Percentiles rank a stretch among this genome's conserved stretches.
These are phyloP conservation scores for Pichiaceae sp. DNA, from an alignment of 1,139 yeast genomes.

Conservation along the genomic window DNA sequence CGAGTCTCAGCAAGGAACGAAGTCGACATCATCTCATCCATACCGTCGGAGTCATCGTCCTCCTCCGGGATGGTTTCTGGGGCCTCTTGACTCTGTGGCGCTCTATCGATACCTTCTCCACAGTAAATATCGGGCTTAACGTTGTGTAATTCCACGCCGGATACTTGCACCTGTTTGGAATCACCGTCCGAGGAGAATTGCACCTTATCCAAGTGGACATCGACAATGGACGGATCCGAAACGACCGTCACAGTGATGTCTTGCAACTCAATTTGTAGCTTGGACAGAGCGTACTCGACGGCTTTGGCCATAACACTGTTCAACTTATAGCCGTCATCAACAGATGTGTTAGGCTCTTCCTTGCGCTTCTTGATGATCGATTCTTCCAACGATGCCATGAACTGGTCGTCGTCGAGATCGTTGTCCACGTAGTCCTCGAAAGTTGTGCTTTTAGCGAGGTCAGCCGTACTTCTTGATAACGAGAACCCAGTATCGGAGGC, in stretches of 20 bases:
- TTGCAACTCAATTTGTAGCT: slow-evolving; percentile 41
- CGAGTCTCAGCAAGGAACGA: slow-evolving; percentile 24
- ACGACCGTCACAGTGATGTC: slow-evolving; percentile 40
- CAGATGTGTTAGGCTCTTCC: neutral
- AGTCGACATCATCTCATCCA: slow-evolving; percentile 28
- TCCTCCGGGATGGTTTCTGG: slow-evolving; percentile 7
- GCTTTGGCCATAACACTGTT: slow-evolving; percentile 55
- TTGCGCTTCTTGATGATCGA: slow-evolving; percentile 14
- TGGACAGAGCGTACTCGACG: slow-evolving; percentile 62
- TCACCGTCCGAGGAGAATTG: slow-evolving; percentile 40
- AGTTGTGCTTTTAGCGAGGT: slow-evolving; percentile 55
- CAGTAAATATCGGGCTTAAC: slow-evolving; percentile 30
- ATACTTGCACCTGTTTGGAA: slow-evolving; percentile 31
- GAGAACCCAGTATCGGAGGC: slow-evolving; percentile 25
- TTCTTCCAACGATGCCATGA: slow-evolving; percentile 16
- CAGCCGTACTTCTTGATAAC: slow-evolving; percentile 58
- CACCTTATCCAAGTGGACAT: slow-evolving; percentile 34
- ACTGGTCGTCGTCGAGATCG: slow-evolving; percentile 12
- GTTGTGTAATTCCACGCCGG: slow-evolving; percentile 31
- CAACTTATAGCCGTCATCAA: slow-evolving; percentile 13
- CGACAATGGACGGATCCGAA: slow-evolving; percentile 40
- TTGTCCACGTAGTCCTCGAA: slow-evolving; percentile 24
- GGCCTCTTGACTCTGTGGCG: neutral
- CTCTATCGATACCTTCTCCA: slow-evolving; percentile 13
- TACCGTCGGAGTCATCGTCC: slow-evolving; percentile 13